Evolutionary conservation across 106 monocot species (phyloP), one percentile per base, ranked within the genome.

Genomic region (Platanthera guangdongensis): DNA sequence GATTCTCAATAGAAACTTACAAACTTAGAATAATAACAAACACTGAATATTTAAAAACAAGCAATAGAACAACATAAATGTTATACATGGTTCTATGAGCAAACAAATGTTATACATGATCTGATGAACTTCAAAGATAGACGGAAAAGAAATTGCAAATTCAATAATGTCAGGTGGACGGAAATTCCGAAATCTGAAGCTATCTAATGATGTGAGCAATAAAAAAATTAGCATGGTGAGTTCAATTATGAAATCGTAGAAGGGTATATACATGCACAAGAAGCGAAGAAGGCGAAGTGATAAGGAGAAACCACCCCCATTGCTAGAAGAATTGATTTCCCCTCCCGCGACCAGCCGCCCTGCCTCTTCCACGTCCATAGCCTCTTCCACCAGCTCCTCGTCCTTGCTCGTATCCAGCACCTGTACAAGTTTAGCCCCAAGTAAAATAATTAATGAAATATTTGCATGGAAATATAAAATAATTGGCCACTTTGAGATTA

Each of bases 271-370:
- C 57, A 57, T 18, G 57, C 57, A 57, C 16, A 5, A 9, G 57
- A 57, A n/a, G 6, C 7, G 4, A 4, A 57, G 9, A 57, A 21
- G 59, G 59, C 3, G 21, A 60, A 19, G 59, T n/a, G 59, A 60
- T 60, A 60, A 19, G 59, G 59, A 8, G 21, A 60, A 60, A 21
- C 59, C 8, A 6, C 19, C 21, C 21, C 59, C 59, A 19, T 55
- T 55, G 15, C 55, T 60, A 60, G 59, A 60, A 60, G 59, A 60
- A 5, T 21, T 60, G 78, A 60, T 80, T 87, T 15, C 80, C 87
- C 73, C 89, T 84, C 12, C 89, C 91, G 60, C 91, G 82, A 18
- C 76, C 78, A 15, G 82, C 88, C 79, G 84, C 81, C 82, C 91
- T 81, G 45, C 91, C 92, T 62, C 95, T 75, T 4, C 79, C 95